Evolutionary conservation across 2,329 filamentous ascomycete genomes (phyloP).

Genomic region (Penicillium occitanis): DNA sequence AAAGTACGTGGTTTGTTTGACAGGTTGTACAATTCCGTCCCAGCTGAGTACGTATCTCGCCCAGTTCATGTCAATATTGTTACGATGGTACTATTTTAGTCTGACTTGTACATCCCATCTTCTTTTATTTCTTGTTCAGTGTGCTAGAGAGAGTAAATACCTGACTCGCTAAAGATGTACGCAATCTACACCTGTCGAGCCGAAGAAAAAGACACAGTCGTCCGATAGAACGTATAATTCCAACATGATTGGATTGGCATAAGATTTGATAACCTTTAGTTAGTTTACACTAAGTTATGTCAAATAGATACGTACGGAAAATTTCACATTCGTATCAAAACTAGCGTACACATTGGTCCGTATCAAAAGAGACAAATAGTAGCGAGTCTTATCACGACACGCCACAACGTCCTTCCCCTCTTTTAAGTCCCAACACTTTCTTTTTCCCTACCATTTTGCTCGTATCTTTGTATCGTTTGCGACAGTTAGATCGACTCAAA

Average conservation of each 20-base stretch:
- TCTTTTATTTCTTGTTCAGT: neutral
- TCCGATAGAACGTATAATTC: neutral
- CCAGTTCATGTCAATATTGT: neutral
- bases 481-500: neutral
- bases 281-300: neutral
- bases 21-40: neutral
- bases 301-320: neutral
- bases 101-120: neutral
- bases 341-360: neutral
- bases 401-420: conserved; percentile 1
- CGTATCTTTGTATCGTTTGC: neutral
- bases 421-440: neutral
- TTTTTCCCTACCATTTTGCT: neutral
- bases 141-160: neutral
- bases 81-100: neutral
- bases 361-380: neutral
- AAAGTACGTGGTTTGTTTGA: neutral
- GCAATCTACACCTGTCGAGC: neutral
- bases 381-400: neutral
- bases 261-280: neutral
- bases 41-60: neutral
- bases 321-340: neutral
- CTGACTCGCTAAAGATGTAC: neutral
- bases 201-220: neutral
- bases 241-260: neutral